phyloP scores from a whole-genome alignment of 2,329 filamentous ascomycete genomes.

The Fusarium sp. region DNA sequence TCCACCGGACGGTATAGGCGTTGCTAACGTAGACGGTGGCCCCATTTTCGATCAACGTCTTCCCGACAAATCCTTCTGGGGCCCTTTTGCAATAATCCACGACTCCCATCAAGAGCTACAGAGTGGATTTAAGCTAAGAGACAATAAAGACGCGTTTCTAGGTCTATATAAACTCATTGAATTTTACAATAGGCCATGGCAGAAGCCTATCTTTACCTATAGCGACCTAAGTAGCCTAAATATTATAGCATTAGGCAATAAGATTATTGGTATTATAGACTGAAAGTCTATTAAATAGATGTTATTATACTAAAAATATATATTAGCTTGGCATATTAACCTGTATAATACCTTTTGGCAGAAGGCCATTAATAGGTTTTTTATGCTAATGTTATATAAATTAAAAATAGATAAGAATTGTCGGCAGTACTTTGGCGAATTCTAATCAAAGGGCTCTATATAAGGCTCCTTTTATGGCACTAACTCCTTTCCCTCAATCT shows the following conservation, averaged over 20 bases:
- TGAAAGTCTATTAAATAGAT: slow-evolving; percentile 52
- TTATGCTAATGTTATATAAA: slow-evolving; percentile 23
- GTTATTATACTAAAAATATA: slow-evolving; percentile 52
- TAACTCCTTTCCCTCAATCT: slow-evolving; percentile 39
- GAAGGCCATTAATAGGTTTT: slow-evolving; percentile 32
- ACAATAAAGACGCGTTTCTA: not conserved
- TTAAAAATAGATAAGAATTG: slow-evolving; percentile 36
- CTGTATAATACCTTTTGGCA: slow-evolving; percentile 36
- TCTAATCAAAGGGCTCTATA: not conserved
- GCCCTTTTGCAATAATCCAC: slow-evolving; percentile 42
- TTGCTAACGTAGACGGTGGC: slow-evolving; percentile 36
- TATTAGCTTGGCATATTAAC: slow-evolving; percentile 30
- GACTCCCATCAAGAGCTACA: slow-evolving; percentile 45
- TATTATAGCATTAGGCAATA: slow-evolving; percentile 54
- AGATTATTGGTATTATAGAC: slow-evolving; percentile 57
- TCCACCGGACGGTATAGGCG: rapidly evolving
- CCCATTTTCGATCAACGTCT: slow-evolving; percentile 43
- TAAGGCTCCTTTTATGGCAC: not conserved
- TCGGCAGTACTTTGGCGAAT: slow-evolving; percentile 28
- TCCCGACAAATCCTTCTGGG: slow-evolving; percentile 32
- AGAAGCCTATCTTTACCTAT: slow-evolving; percentile 55
- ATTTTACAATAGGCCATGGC: slow-evolving; percentile 35
- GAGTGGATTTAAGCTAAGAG: not conserved
- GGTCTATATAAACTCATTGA: slow-evolving; percentile 27
- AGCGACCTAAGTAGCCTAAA: slow-evolving; percentile 58